Evolutionary conservation across 2,329 filamentous ascomycete genomes (phyloP), one percentile per base, ranked within the genome.

Genomic region (Cercospora nicotianae): DNA sequence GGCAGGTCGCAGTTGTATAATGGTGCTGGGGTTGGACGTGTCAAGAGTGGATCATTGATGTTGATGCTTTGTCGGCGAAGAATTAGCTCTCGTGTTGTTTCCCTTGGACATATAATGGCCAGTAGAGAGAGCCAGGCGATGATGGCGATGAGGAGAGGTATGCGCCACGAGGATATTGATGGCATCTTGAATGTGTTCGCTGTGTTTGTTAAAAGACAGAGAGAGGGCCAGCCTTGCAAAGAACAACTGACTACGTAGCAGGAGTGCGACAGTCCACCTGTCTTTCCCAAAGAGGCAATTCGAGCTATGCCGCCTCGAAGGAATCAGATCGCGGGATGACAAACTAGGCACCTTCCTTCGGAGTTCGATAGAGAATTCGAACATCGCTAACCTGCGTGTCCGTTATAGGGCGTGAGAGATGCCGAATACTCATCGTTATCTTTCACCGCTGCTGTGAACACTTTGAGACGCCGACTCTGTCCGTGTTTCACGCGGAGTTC

Each of bases 261-360:
- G n/a, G 31, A 59, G 28, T 31, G 55, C 28, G 55, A 59, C 30
- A 59, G 55, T 59, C 55, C 55, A 59, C 55, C 28, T 36, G 18
- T 30, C 55, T 31, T 58, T 58, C 55, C 55, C 7, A 36, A 59
- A 59, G n/a, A 33, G 55, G 55, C 26, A 59, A 59, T 59, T 59
- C 55, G 55, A 20, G 12, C 23, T 23, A 6, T 23, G 48, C 23
- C 23, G 16, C 36, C 36, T n/a, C 23, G 48, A 26, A 55, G 55
- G 28, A 59, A 7, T 28, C n/a, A 36, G 31, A 31, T 23, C 18
- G 55, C 31, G 55, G 31, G 55, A 58, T 31, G 55, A 59, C 31
- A 8, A 8, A 59, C 8, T 33, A 31, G 31, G 31, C 30, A 59
- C 55, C 18, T 59, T 9, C 6, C 5, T 55, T 55, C 48, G 48